Percentiles rank a stretch among this genome's conserved stretches.
Evolutionary conservation across 306 rosid species (phyloP).

Genomic region (Cicer cuneatum): DNA sequence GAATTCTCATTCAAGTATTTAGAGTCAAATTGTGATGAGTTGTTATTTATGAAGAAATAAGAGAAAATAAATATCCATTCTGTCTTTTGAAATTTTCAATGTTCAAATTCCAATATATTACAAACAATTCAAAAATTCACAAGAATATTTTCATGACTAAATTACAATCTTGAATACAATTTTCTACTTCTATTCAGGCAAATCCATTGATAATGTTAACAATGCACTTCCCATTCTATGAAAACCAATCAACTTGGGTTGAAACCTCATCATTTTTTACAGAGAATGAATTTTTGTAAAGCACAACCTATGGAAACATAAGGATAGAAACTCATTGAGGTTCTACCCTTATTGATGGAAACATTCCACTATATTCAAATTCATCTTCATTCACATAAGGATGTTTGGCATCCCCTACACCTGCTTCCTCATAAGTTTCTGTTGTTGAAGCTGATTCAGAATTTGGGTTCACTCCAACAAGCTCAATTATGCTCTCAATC

Average conservation of each 20-base stretch:
- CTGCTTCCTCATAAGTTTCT: slow-evolving; percentile 49
- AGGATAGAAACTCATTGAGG: slow-evolving; percentile 49
- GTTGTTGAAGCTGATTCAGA: slow-evolving; percentile 60
- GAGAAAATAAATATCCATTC: background rate
- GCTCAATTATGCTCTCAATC: slow-evolving; percentile 64
- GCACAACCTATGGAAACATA: background rate
- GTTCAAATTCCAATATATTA: slow-evolving; percentile 36
- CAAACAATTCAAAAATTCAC: slow-evolving; percentile 37
- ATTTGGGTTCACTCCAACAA: slow-evolving; percentile 58
- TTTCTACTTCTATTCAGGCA: slow-evolving; percentile 18
- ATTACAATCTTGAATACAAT: slow-evolving; percentile 13
- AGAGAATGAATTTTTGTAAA: background rate
- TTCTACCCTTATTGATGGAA: slow-evolving; percentile 52
- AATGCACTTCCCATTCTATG: slow-evolving; percentile 32
- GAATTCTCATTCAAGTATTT: background rate
- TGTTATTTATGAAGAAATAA: background rate
- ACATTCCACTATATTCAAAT: slow-evolving; percentile 55
- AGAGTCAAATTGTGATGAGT: background rate
- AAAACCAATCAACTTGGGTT: slow-evolving; percentile 33
- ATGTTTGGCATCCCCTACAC: slow-evolving; percentile 32
- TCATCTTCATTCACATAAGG: slow-evolving; percentile 44
- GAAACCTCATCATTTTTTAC: slow-evolving; percentile 25
- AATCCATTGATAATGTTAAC: slow-evolving; percentile 23
- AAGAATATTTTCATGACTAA: slow-evolving; percentile 40
- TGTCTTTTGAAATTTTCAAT: slow-evolving; percentile 10